Percentiles rank a stretch among this genome's conserved stretches.
Evolutionary conservation across 108 stramenopile genomes (phyloP).

Genomic region (Nitzschia putrida): DNA sequence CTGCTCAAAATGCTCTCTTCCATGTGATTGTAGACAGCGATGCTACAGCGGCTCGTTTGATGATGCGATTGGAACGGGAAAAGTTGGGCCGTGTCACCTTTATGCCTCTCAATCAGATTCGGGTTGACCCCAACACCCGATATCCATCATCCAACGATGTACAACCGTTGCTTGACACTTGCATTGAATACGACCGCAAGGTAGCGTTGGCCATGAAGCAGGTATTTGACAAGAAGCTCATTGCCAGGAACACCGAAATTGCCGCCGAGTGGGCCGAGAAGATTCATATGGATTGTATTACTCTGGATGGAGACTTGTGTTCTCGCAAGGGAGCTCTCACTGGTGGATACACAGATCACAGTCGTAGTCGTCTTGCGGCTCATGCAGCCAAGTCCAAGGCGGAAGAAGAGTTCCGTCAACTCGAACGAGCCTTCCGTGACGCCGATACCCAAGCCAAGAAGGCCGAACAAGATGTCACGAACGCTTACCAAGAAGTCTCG

Average conservation of each 20-base stretch:
- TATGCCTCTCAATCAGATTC: slow-evolving; percentile 93
- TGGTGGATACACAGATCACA: slow-evolving; percentile 86
- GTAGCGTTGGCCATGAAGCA: slow-evolving; percentile 90
- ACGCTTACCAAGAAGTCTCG: slow-evolving; percentile 68
- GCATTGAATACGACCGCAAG: slow-evolving; percentile 76
- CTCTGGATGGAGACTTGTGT: slow-evolving; percentile 96
- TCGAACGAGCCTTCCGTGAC: slow-evolving; percentile 49
- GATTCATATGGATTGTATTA: slow-evolving; percentile 91
- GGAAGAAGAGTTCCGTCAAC: slow-evolving; percentile 43
- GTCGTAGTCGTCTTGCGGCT: slow-evolving; percentile 72
- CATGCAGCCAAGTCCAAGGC: slow-evolving; percentile 54
- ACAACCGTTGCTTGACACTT: slow-evolving; percentile 55
- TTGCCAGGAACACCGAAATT: slow-evolving; percentile 81
- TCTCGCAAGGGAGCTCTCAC: slow-evolving; percentile 89
- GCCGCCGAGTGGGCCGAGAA: slow-evolving; percentile 72
- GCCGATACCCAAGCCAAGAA: slow-evolving; percentile 53
- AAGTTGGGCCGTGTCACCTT: slow-evolving; percentile 96
- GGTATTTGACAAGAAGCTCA: slow-evolving; percentile 91
- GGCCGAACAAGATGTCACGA: slow-evolving; percentile 70
- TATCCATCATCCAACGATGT: slow-evolving; percentile 79
- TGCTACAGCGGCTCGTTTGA: slow-evolving; percentile 90
- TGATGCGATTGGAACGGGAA: slow-evolving; percentile 83
- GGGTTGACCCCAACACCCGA: slow-evolving; percentile 46
- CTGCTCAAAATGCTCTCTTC: slow-evolving; percentile 93
- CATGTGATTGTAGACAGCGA: slow-evolving; percentile 98